These are phyloP conservation scores for Ceratocystis variospora DNA, from an alignment of 2,329 filamentous ascomycete genomes.

Conservation along the genomic window DNA sequence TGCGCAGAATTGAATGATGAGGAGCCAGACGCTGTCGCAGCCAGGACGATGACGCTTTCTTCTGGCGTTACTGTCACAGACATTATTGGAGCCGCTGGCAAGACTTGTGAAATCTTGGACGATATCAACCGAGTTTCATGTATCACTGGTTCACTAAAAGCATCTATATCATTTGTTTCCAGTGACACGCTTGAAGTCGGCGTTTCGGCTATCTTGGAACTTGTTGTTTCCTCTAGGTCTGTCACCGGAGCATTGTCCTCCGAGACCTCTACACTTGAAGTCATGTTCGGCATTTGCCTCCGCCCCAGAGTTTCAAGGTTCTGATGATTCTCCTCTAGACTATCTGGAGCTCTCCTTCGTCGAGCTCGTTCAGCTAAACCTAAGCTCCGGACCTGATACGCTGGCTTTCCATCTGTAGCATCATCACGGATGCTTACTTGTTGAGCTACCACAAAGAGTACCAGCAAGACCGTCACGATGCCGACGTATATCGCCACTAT, in stretches of 20 bases:
- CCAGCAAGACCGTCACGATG: slow-evolving; percentile 5
- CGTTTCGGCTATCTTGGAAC: neutral
- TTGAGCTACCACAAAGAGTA: slow-evolving; percentile 4
- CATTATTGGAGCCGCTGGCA: neutral
- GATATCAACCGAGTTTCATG: neutral
- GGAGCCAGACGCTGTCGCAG: neutral
- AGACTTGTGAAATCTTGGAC: too few species aligned
- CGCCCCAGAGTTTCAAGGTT: neutral
- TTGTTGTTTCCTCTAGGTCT: neutral
- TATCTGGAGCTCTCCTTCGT: neutral
- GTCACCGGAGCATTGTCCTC: neutral
- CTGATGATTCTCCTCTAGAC: neutral
- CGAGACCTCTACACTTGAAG: neutral
- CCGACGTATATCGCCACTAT: neutral
- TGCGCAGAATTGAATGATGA: too few species aligned
- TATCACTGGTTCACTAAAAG: too few species aligned
- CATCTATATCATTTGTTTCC: neutral
- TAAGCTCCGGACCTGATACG: slow-evolving; percentile 9
- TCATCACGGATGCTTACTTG: slow-evolving; percentile 7
- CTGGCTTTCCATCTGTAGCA: neutral
- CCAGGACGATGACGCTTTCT: neutral
- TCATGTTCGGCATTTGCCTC: neutral
- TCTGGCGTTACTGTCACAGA: neutral
- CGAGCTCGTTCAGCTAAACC: neutral
- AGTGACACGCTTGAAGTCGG: neutral